phyloP scores from a whole-genome alignment of 257 asterid species.

The Solanum pennellii region DNA sequence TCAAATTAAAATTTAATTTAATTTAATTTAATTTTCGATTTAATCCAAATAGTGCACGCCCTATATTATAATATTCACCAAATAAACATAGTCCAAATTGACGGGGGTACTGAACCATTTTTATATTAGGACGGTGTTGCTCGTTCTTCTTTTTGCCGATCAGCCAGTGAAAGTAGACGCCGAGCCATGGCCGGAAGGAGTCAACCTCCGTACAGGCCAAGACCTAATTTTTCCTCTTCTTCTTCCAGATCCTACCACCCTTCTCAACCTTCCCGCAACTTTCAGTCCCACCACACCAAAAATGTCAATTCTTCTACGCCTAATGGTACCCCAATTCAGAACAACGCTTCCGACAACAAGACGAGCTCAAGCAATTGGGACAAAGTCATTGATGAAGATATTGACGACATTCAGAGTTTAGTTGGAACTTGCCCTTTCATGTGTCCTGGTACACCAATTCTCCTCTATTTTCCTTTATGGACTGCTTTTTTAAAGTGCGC shows the following conservation, averaged over 20 bases:
- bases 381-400: constrained; percentile 10
- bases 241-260: not conserved
- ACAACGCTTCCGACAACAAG: not conserved
- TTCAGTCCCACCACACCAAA: not conserved
- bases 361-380: not conserved
- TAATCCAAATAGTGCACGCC: too few relatives aligned
- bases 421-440: constrained; percentile 78
- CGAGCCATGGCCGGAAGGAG: not conserved
- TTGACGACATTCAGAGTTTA: constrained; percentile 11
- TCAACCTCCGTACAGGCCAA: not conserved
- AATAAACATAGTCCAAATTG: too few relatives aligned
- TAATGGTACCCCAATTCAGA: not conserved
- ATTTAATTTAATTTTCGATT: too few relatives aligned
- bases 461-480: not conserved
- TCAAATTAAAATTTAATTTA: too few relatives aligned
- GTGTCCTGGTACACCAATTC: constrained; percentile 63
- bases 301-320: constrained; percentile 7
- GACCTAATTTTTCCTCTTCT: not conserved
- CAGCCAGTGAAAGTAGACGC: not conserved
- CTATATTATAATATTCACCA: too few relatives aligned
- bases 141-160: not conserved
- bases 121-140: not conserved
- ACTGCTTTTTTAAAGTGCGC: not conserved
- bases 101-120: too few relatives aligned
- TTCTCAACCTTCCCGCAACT: not conserved